phyloP scores from a whole-genome alignment of 768 basidiomycete genomes.

The Scleroderma bovista region DNA sequence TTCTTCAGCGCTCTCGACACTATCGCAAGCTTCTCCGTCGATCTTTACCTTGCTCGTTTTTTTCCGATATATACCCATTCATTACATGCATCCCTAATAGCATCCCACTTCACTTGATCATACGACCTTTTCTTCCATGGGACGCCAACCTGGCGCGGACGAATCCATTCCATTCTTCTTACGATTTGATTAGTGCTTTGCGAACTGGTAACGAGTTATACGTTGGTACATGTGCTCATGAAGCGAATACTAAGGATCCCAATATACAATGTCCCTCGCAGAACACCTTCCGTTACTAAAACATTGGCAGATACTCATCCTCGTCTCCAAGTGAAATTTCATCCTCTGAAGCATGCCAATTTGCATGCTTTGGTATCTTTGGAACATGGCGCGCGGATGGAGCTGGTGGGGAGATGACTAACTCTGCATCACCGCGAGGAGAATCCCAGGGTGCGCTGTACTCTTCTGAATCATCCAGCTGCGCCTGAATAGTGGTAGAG shows the following conservation, averaged over 20 bases:
- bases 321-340: not conserved
- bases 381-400: not conserved
- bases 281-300: not conserved
- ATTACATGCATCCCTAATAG: constrained; percentile 31
- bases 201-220: constrained; percentile 15
- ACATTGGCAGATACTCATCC: not conserved
- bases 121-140: constrained; percentile 25
- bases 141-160: constrained; percentile 22
- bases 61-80: constrained; percentile 30
- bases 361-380: not conserved
- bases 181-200: constrained; percentile 30
- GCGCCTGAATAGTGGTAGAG: not conserved
- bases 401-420: not conserved
- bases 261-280: not conserved
- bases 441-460: not conserved
- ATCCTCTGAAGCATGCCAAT: not conserved
- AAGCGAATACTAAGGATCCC: not conserved
- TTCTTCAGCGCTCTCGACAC: constrained; percentile 16
- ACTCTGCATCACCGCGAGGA: not conserved
- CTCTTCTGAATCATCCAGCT: not conserved
- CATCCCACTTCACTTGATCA: constrained; percentile 29
- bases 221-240: constrained; percentile 12
- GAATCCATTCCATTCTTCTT: constrained; percentile 16
- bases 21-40: constrained; percentile 24
- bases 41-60: constrained; percentile 35